phyloP scores from a whole-genome alignment of 129 eudicot species.

The Flaveria sonorensis region DNA sequence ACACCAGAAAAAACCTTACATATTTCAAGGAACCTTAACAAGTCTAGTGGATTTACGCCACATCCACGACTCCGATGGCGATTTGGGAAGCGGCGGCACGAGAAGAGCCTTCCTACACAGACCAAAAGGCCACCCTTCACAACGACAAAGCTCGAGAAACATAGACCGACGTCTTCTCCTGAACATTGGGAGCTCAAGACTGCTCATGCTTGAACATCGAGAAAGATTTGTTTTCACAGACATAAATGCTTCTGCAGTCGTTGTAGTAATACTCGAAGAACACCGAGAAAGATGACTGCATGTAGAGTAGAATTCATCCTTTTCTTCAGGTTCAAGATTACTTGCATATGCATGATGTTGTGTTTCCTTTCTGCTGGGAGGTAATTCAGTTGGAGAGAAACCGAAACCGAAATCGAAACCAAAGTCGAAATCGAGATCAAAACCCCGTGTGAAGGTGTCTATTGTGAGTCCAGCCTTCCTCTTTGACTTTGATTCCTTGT shows the following conservation, averaged over 20 bases:
- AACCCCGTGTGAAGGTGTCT: conserved; percentile 51
- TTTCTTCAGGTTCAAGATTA: conserved; percentile 36
- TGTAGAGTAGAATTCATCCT: conserved; percentile 52
- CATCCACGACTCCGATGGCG: conserved; percentile 88
- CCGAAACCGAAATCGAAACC: background rate
- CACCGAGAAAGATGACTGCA: conserved; percentile 56
- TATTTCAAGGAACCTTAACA: conserved; percentile 23
- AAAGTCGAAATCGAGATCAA: conserved; percentile 10
- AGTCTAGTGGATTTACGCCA: conserved; percentile 60
- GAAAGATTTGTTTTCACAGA: conserved; percentile 65
- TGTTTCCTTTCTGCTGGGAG: conserved; percentile 24
- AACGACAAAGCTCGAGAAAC: conserved; percentile 62
- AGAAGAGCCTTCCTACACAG: conserved; percentile 68
- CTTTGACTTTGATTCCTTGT: conserved; percentile 68
- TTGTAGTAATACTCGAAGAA: conserved; percentile 41
- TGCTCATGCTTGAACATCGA: conserved; percentile 60
- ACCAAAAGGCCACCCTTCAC: conserved; percentile 96
- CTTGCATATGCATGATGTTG: conserved; percentile 28
- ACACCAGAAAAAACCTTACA: background rate
- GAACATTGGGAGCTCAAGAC: conserved; percentile 42
- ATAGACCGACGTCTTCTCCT: conserved; percentile 45
- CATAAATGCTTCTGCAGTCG: conserved; percentile 48
- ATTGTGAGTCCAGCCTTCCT: conserved; percentile 41
- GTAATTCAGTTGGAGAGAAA: conserved; percentile 44
- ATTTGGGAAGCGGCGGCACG: conserved; percentile 89